Percentiles rank a stretch among this genome's conserved stretches.
Evolutionary conservation across 1,284 basidiomycete genomes (phyloP).

Genomic region (Ustilago shanxiensis): DNA sequence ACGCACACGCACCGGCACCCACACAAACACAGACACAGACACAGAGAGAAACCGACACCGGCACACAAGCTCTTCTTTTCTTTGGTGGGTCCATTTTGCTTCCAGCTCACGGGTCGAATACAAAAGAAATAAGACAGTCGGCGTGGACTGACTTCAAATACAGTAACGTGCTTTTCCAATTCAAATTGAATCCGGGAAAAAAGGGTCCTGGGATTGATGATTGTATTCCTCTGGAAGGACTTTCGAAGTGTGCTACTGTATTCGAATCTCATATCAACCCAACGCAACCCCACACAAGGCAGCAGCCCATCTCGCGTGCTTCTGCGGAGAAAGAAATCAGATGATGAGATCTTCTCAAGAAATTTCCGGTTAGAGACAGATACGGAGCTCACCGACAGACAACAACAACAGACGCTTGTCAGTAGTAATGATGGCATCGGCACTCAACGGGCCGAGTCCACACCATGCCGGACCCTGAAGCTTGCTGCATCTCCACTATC

Average conservation of each 20-base stretch:
- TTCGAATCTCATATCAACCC: not conserved
- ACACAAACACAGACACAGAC: not conserved
- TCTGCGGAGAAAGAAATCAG: not conserved
- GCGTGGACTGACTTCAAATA: too few species aligned
- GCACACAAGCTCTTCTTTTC: not conserved
- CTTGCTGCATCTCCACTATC: too few species aligned
- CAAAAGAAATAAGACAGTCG: too few species aligned
- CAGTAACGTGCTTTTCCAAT: not conserved
- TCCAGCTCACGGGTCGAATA: constrained; percentile 7
- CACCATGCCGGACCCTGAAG: not conserved
- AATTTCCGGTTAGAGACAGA: not conserved
- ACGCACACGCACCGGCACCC: too few species aligned
- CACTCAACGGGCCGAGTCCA: not conserved
- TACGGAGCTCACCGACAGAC: not conserved
- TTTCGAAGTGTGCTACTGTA: not conserved
- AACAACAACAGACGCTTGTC: too few species aligned
- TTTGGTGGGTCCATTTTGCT: not conserved
- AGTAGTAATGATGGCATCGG: not conserved
- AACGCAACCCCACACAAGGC: not conserved
- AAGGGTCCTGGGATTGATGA: not conserved
- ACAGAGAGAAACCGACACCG: too few species aligned
- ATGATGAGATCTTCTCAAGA: not conserved
- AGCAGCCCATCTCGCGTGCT: not conserved
- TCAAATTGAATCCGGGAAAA: too few species aligned
- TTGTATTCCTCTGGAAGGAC: not conserved